Evolutionary conservation across 1,139 yeast genomes (phyloP).

Genomic region (Scheffersomyces insectosa): DNA sequence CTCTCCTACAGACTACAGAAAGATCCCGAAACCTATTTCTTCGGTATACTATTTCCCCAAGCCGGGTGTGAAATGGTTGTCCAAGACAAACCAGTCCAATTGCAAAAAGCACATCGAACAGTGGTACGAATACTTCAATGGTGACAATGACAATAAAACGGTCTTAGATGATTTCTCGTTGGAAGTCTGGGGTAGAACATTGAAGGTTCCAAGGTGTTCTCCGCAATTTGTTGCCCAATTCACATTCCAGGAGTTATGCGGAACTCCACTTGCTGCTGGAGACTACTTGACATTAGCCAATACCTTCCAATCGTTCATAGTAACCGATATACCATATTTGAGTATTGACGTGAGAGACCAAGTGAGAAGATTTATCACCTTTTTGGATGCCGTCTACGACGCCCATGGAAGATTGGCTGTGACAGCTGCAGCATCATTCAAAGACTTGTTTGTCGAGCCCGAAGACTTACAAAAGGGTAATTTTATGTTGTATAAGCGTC

Average conservation of each 20-base stretch:
- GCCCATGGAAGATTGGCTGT: constrained; percentile 84
- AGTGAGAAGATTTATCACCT: constrained; percentile 88
- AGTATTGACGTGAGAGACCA: constrained; percentile 78
- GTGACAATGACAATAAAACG: constrained; percentile 44
- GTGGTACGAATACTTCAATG: constrained; percentile 80
- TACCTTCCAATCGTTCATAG: constrained; percentile 72
- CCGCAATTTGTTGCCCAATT: constrained; percentile 87
- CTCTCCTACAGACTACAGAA: constrained; percentile 93
- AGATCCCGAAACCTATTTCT: constrained; percentile 78
- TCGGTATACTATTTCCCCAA: constrained; percentile 79
- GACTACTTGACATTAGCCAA: constrained; percentile 85
- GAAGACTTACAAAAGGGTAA: constrained; percentile 60
- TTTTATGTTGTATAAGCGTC: constrained; percentile 47
- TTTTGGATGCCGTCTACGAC: constrained; percentile 93
- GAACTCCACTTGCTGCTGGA: constrained; percentile 89
- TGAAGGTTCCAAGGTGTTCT: constrained; percentile 72
- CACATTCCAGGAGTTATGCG: constrained; percentile 82
- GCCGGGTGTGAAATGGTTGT: constrained; percentile 56
- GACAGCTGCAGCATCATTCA: constrained; percentile 83
- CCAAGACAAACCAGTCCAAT: constrained; percentile 52
- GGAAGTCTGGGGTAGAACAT: constrained; percentile 84
- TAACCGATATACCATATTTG: constrained; percentile 89
- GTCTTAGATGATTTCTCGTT: constrained; percentile 37
- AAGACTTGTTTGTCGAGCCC: constrained; percentile 83
- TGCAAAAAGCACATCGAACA: constrained; percentile 63